Evolutionary conservation across 305 asterid genomes (phyloP).

Genomic region (Nicotiana rustica): DNA sequence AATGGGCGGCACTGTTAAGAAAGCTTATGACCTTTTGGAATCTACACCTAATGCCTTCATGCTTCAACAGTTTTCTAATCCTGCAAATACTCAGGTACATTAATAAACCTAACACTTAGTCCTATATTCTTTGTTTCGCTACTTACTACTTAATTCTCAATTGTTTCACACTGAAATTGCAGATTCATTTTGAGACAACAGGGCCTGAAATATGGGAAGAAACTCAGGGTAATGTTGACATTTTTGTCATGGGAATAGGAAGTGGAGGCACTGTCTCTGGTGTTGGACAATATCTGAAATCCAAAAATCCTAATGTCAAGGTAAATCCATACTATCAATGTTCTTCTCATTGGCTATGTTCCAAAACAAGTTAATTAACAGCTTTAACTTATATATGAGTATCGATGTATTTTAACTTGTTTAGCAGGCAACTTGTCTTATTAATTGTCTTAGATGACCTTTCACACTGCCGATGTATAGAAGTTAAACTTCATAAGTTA

Average conservation of each 20-base stretch:
- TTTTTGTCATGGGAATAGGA: conserved; percentile 93
- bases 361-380: too few relatives aligned
- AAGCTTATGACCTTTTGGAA: conserved; percentile 80
- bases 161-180: conserved; percentile 8
- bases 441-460: neutral
- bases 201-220: conserved; percentile 99
- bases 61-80: conserved; percentile 97
- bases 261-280: conserved; percentile 99
- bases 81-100: conserved; percentile 85
- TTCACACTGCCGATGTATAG: neutral
- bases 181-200: conserved; percentile 95
- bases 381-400: too few relatives aligned
- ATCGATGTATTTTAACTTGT: too few relatives aligned
- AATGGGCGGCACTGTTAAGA: conserved; percentile 96
- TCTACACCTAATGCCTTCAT: conserved; percentile 78
- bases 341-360: neutral
- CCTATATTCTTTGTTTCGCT: neutral
- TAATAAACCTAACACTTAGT: neutral
- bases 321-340: conserved; percentile 40
- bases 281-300: conserved; percentile 88
- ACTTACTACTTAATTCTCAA: neutral
- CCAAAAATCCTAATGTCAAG: conserved; percentile 85
- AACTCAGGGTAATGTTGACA: conserved; percentile 85
- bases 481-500: neutral
- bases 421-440: too few relatives aligned